Evolutionary conservation across 2,329 filamentous ascomycete genomes (phyloP).

Genomic region (Beauveria sp.): DNA sequence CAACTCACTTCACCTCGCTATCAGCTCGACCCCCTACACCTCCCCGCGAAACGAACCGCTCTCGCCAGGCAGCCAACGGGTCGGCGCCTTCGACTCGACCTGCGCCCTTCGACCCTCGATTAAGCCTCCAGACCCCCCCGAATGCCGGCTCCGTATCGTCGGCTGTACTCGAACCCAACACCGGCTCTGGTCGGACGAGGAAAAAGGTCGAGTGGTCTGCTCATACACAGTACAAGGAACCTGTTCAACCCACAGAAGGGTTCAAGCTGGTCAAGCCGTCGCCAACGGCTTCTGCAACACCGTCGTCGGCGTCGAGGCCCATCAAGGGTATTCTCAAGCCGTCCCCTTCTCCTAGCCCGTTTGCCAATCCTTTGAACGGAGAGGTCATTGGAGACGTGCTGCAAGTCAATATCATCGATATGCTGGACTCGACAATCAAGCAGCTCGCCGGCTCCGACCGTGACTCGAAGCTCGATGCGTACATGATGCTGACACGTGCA

Average conservation of each 20-base stretch:
- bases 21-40: slow-evolving; percentile 59
- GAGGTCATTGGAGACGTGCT: slow-evolving; percentile 31
- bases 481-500: slow-evolving; percentile 67
- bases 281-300: slow-evolving; percentile 29
- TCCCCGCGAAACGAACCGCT: slow-evolving; percentile 45
- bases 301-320: slow-evolving; percentile 36
- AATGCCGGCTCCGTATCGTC: slow-evolving; percentile 37
- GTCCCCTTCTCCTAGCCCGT: slow-evolving; percentile 40
- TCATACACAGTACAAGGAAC: slow-evolving; percentile 48
- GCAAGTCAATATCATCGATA: slow-evolving; percentile 57
- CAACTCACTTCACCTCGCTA: slow-evolving; percentile 41
- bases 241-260: slow-evolving; percentile 36
- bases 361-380: slow-evolving; percentile 33
- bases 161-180: slow-evolving; percentile 32
- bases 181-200: slow-evolving; percentile 35
- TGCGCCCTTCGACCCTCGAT: slow-evolving; percentile 30
- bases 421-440: slow-evolving; percentile 78
- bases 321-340: slow-evolving; percentile 73
- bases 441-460: slow-evolving; percentile 70
- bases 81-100: slow-evolving; percentile 28
- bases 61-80: slow-evolving; percentile 26
- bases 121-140: slow-evolving; percentile 45
- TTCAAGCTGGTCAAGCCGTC: slow-evolving; percentile 31
- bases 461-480: slow-evolving; percentile 73
- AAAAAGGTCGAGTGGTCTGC: slow-evolving; percentile 53